Evolutionary conservation across 139 green algal genomes (phyloP).

Genomic region (Astrephomene gubernaculifera): DNA sequence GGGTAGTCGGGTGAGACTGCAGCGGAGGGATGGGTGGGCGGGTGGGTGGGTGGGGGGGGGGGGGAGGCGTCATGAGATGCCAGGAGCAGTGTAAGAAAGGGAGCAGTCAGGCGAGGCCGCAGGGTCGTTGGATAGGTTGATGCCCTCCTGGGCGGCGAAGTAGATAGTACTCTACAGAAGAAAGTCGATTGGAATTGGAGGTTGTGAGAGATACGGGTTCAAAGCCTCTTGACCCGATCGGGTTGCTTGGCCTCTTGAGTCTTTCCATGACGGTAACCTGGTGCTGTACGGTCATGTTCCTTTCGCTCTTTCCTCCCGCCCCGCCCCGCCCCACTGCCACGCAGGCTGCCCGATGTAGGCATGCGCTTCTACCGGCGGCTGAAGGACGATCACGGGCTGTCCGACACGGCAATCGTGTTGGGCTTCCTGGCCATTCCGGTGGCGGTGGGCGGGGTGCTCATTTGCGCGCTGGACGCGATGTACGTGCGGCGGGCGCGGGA

Average conservation of each 20-base stretch:
- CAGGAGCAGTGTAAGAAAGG: no score
- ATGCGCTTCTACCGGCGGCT: constrained; percentile 42
- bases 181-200: no score
- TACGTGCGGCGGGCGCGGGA: constrained; percentile 46
- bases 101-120: no score
- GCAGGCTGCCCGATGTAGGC: constrained; percentile 46
- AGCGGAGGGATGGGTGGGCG: background rate
- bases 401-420: constrained; percentile 49
- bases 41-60: background rate
- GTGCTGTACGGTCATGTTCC: background rate
- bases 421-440: constrained; percentile 50
- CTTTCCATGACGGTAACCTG: background rate
- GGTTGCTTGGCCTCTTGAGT: background rate
- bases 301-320: no score
- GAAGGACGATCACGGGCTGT: constrained; percentile 41
- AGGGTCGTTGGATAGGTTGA: no score
- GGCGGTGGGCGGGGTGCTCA: constrained; percentile 43
- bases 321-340: background rate
- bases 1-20: constrained; percentile 40
- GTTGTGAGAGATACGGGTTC: background rate
- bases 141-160: no score
- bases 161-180: no score
- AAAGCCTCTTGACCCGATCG: background rate
- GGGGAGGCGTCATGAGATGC: no score
- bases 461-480: constrained; percentile 54